Evolutionary conservation across 306 rosid genomes (phyloP).

Genomic region (Pachyrhizus erosus): DNA sequence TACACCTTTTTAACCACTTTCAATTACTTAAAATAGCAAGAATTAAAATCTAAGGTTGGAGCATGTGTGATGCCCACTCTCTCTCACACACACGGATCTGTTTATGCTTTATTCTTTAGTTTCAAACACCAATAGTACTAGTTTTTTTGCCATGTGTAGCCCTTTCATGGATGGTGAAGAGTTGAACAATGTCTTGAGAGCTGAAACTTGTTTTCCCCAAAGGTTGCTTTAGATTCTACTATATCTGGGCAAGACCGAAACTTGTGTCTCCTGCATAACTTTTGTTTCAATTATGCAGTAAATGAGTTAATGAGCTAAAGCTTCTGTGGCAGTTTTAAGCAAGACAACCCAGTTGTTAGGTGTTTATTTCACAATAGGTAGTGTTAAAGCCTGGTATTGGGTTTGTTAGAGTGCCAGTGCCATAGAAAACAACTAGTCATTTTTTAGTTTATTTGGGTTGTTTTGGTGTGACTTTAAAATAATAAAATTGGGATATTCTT

Average conservation of each 20-base stretch:
- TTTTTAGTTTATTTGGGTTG: not conserved
- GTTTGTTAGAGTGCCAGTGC: conserved; percentile 3
- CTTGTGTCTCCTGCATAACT: not conserved
- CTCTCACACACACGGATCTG: not conserved
- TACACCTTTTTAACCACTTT: not conserved
- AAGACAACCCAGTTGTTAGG: not conserved
- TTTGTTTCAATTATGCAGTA: not conserved
- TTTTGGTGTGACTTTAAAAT: not conserved
- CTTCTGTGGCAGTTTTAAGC: not conserved
- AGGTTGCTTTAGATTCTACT: conserved; percentile 17
- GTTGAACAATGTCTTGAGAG: not conserved
- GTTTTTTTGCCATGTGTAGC: not conserved
- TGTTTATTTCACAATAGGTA: conserved; percentile 7
- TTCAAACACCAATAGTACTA: not conserved
- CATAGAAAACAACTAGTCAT: not conserved
- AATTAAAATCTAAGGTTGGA: no score
- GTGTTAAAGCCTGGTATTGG: not conserved
- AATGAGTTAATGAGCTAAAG: not conserved
- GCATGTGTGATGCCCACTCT: no score
- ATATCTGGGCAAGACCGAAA: not conserved
- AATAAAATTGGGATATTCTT: not conserved
- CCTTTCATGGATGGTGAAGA: not conserved
- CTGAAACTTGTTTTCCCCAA: not conserved
- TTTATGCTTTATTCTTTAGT: not conserved
- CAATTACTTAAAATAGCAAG: not conserved